A percentile compares a stretch with the other conserved stretches of the same genome.
These are phyloP conservation scores for Russula virescens DNA, from an alignment of 768 basidiomycete species.

Conservation along the genomic window DNA sequence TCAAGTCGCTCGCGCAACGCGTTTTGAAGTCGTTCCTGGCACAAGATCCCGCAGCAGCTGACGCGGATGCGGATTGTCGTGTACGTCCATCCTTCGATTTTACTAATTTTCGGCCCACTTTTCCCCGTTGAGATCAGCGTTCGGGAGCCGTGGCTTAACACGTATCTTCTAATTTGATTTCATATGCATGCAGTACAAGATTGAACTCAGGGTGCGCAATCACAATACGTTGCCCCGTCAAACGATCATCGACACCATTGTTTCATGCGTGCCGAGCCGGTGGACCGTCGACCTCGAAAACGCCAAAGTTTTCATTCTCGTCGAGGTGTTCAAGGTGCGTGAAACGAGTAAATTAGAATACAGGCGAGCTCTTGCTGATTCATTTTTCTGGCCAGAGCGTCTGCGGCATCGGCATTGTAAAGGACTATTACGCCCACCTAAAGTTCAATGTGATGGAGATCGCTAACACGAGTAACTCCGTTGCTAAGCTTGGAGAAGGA, in stretches of 20 bases:
- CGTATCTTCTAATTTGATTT: background rate
- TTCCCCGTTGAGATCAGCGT: no score
- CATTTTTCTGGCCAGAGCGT: constrained; percentile 45
- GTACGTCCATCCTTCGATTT: constrained; percentile 32
- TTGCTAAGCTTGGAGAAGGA: constrained; percentile 33
- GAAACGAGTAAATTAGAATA: no score
- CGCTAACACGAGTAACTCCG: constrained; percentile 41
- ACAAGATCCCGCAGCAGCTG: constrained; percentile 37
- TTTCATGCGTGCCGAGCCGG: constrained; percentile 59
- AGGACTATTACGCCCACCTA: constrained; percentile 61
- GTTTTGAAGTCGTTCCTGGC: constrained; percentile 50
- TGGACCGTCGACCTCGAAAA: constrained; percentile 63
- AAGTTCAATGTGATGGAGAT: constrained; percentile 81
- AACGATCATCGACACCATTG: constrained; percentile 59
- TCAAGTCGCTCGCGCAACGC: constrained; percentile 52
- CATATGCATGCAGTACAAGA: constrained; percentile 58
- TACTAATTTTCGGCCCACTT: background rate
- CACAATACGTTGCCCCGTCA: constrained; percentile 63
- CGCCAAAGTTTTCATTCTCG: constrained; percentile 68
- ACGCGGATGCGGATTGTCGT: constrained; percentile 39
- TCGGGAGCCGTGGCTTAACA: background rate
- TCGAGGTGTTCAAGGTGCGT: constrained; percentile 72
- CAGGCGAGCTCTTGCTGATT: background rate
- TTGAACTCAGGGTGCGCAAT: constrained; percentile 70
- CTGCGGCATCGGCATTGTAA: constrained; percentile 69